phyloP scores from a whole-genome alignment of 306 rosid genomes.

The barrel medic (Medicago truncatula) region DNA sequence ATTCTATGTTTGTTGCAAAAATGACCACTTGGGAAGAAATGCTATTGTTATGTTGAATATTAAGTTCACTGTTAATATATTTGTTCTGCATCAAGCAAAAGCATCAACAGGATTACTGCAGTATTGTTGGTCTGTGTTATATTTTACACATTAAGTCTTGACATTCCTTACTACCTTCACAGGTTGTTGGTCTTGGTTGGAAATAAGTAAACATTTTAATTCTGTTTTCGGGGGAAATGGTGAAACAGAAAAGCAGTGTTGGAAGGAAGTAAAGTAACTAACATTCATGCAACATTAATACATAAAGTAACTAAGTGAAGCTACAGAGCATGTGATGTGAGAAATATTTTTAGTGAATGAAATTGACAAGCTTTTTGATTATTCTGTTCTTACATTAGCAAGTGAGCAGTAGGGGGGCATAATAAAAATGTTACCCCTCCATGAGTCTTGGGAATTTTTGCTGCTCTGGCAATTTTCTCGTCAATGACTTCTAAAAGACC shows the following conservation, averaged over 20 bases:
- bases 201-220: conserved; percentile 10
- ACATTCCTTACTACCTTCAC: background rate
- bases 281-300: conserved; percentile 1
- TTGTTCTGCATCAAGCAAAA: background rate
- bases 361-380: conserved; percentile 17
- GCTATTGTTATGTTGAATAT: background rate
- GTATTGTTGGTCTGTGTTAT: background rate
- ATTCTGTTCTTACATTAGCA: background rate
- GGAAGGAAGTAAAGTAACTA: background rate
- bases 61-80: background rate
- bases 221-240: background rate
- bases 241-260: conserved; percentile 15
- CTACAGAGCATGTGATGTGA: conserved; percentile 13
- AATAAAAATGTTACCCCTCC: conserved; percentile 71
- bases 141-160: background rate
- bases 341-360: background rate
- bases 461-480: conserved; percentile 84
- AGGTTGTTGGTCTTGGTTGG: background rate
- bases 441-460: conserved; percentile 79
- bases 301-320: background rate
- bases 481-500: conserved; percentile 73
- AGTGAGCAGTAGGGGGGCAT: background rate
- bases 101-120: background rate
- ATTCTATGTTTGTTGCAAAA: background rate
- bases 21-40: background rate